Conservation (phyloP, 1,139 yeast species). For the Blastobotrys petasosporus region DNA sequence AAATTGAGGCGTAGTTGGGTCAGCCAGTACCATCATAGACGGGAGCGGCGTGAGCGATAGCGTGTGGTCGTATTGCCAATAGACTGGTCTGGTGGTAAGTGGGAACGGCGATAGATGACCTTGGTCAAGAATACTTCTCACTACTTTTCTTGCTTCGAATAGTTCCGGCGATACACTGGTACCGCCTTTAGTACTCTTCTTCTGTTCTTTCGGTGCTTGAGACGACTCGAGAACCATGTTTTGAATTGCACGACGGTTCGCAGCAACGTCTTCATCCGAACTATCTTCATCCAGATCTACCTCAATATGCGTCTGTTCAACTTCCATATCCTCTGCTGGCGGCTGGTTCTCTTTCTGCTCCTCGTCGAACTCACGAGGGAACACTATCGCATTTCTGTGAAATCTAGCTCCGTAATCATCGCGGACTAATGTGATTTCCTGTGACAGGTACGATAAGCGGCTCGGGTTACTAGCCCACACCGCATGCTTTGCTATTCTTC, state of each 20-base stretch:
- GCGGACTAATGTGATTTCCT: slow-evolving; percentile 68
- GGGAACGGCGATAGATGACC: slow-evolving; percentile 82
- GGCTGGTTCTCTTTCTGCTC: slow-evolving; percentile 9
- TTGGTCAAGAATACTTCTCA: slow-evolving; percentile 78
- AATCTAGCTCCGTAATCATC: slow-evolving; percentile 66
- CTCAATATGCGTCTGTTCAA: slow-evolving; percentile 2
- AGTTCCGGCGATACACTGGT: slow-evolving; percentile 34
- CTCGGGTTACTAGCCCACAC: slow-evolving; percentile 77
- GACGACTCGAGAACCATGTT: slow-evolving; percentile 18
- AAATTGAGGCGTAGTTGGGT: slow-evolving; percentile 62
- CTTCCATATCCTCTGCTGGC: slow-evolving; percentile 7
- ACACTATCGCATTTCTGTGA: slow-evolving; percentile 59
- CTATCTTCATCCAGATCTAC: slow-evolving; percentile 20
- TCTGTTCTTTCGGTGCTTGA: slow-evolving; percentile 7
- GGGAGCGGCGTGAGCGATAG: slow-evolving; percentile 78
- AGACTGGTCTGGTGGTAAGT: slow-evolving; percentile 51
- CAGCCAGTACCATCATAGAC: slow-evolving; percentile 46
- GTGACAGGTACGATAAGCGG: slow-evolving; percentile 69
- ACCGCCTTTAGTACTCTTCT: slow-evolving; percentile 16
- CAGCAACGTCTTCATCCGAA: slow-evolving; percentile 19
- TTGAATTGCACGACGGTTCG: slow-evolving; percentile 20
- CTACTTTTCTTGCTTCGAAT: slow-evolving; percentile 66
- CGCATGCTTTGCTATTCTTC: slow-evolving; percentile 56
- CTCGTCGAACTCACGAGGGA: slow-evolving; percentile 28
- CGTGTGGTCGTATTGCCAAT: slow-evolving; percentile 64